These are phyloP conservation scores for Pythium volutum DNA, from an alignment of 352 stramenopile genomes.

Conservation along the genomic window DNA sequence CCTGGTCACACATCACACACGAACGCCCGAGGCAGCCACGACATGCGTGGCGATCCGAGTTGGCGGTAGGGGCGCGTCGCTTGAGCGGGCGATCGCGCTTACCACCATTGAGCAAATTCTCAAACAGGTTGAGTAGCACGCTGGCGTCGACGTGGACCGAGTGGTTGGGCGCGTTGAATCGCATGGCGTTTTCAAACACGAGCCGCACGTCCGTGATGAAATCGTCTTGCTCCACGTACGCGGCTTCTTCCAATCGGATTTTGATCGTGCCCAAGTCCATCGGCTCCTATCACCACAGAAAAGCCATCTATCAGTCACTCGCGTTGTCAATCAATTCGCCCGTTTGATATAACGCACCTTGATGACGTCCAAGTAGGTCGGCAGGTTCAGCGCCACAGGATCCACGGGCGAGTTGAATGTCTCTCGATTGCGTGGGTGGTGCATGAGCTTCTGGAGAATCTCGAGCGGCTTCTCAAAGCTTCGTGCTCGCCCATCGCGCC, in stretches of 20 bases:
- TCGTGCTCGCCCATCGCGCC: conserved; percentile 52
- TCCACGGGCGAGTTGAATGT: conserved; percentile 81
- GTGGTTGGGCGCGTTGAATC: conserved; percentile 77
- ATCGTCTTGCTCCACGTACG: conserved; percentile 84
- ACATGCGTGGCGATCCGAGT: conserved; percentile 44
- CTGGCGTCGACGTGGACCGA: conserved; percentile 74
- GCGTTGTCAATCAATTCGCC: not conserved
- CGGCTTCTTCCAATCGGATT: conserved; percentile 65
- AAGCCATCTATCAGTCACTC: conserved; percentile 8
- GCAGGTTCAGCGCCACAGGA: conserved; percentile 58
- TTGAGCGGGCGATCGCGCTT: conserved; percentile 41
- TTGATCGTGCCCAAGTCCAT: conserved; percentile 93
- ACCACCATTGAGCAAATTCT: conserved; percentile 47
- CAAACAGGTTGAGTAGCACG: conserved; percentile 62
- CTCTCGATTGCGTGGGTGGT: conserved; percentile 62
- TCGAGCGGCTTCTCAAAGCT: conserved; percentile 64
- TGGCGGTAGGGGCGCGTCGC: conserved; percentile 24
- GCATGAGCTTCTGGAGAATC: conserved; percentile 74
- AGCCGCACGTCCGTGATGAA: conserved; percentile 79
- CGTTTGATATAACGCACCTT: conserved; percentile 23
- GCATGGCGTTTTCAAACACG: conserved; percentile 90
- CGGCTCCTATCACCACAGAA: conserved; percentile 36
- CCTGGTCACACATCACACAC: conserved; percentile 72
- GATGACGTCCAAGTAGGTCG: conserved; percentile 68
- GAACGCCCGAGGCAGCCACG: conserved; percentile 58